phyloP scores from a whole-genome alignment of 768 basidiomycete species.

The Podaxis carcinomalis region DNA sequence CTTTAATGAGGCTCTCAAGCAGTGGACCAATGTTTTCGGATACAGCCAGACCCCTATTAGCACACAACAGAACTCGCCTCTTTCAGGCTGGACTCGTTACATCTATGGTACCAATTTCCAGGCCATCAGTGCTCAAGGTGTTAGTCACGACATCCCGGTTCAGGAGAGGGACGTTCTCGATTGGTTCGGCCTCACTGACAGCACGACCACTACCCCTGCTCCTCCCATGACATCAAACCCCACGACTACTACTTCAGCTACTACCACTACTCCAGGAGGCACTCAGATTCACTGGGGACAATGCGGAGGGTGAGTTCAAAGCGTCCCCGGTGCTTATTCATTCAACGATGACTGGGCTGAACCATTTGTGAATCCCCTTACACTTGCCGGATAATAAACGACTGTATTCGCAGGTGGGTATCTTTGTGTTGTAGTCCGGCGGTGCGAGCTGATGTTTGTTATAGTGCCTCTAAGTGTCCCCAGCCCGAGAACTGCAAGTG shows the following conservation, averaged over 20 bases:
- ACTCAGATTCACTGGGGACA: constrained; percentile 23
- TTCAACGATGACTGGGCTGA: neutral
- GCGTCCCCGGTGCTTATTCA: neutral
- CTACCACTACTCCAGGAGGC: constrained; percentile 15
- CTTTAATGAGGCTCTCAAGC: constrained; percentile 46
- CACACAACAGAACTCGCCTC: constrained; percentile 36
- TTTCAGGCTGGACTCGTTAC: constrained; percentile 41
- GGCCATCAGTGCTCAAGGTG: constrained; percentile 41
- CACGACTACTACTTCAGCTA: constrained; percentile 14
- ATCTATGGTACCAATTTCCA: constrained; percentile 47
- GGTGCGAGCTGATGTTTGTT: neutral
- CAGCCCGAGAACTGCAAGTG: neutral
- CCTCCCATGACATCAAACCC: constrained; percentile 5
- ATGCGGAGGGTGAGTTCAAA: constrained; percentile 25
- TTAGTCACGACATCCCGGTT: constrained; percentile 49
- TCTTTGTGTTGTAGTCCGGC: neutral
- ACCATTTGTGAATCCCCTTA: neutral
- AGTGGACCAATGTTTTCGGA: constrained; percentile 55
- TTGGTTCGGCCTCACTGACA: constrained; percentile 43
- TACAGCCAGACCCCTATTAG: constrained; percentile 35
- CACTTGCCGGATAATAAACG: neutral
- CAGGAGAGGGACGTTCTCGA: constrained; percentile 41
- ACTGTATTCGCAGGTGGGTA: neutral
- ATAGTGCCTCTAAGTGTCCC: neutral
- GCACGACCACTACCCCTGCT: constrained; percentile 5